Evolutionary conservation across 768 basidiomycete genomes (phyloP).

Genomic region (Amanita rimosa): DNA sequence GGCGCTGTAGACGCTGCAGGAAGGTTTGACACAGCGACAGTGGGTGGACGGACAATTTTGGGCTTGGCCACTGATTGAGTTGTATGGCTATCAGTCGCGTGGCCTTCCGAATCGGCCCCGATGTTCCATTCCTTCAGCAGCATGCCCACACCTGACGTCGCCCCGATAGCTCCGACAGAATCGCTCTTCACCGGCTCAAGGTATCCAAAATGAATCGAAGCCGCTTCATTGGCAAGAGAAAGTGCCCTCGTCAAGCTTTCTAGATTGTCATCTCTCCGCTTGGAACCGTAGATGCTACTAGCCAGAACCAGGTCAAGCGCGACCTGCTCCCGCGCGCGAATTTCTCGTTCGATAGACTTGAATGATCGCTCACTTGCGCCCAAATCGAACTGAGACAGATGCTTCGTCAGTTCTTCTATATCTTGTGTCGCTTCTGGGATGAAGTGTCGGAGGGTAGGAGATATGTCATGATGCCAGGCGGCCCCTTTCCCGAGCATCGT

Average conservation of each 20-base stretch:
- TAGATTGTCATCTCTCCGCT: constrained; percentile 25
- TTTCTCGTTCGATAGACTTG: constrained; percentile 33
- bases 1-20: constrained; percentile 9
- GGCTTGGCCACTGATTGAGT: not conserved
- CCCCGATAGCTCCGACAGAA: constrained; percentile 9
- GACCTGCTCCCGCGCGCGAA: constrained; percentile 47
- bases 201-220: constrained; percentile 52
- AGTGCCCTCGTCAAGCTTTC: constrained; percentile 52
- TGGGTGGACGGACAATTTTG: constrained; percentile 23
- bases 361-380: constrained; percentile 24
- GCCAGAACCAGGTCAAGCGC: constrained; percentile 54
- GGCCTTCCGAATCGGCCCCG: constrained; percentile 34
- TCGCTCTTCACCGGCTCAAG: constrained; percentile 36
- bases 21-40: constrained; percentile 21
- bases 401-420: constrained; percentile 21
- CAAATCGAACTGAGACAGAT: constrained; percentile 34
- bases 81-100: constrained; percentile 8
- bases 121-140: constrained; percentile 62
- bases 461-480: constrained; percentile 44
- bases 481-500: constrained; percentile 27
- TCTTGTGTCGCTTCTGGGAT: constrained; percentile 26
- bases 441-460: constrained; percentile 29
- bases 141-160: constrained; percentile 46
- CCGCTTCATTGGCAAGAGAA: constrained; percentile 42
- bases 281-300: constrained; percentile 42